Evolutionary conservation across 2,329 filamentous ascomycete genomes (phyloP).

Genomic region (Stachybotrys echinatus): DNA sequence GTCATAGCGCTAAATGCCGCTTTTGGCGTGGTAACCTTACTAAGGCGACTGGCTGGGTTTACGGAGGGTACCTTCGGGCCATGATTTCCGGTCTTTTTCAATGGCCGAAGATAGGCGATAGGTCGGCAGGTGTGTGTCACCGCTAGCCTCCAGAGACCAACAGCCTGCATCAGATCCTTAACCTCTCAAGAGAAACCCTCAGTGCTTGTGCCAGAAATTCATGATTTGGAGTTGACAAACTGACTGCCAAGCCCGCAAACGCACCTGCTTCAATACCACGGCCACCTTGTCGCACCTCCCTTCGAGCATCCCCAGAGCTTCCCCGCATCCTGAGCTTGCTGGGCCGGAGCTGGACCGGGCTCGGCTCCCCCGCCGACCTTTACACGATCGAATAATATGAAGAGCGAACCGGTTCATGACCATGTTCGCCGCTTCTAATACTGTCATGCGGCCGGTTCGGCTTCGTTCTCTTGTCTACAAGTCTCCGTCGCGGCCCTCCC

Average conservation of each 20-base stretch:
- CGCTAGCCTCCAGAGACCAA: background rate
- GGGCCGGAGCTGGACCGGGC: background rate
- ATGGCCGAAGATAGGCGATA: background rate
- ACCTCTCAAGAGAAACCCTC: background rate
- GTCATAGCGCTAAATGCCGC: background rate
- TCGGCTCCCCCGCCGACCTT: conserved; percentile 2
- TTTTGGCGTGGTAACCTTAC: too few relatives aligned
- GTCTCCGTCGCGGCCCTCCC: background rate
- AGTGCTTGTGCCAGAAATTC: background rate
- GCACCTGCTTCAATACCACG: background rate
- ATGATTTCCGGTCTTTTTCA: background rate
- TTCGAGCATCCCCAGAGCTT: background rate
- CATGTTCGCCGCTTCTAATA: background rate
- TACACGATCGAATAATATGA: conserved; percentile 1
- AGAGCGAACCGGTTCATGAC: background rate
- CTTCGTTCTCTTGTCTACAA: background rate
- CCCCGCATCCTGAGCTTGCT: background rate
- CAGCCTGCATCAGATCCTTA: background rate
- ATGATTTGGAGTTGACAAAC: background rate
- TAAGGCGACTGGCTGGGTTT: background rate
- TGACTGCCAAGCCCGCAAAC: background rate
- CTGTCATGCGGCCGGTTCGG: background rate
- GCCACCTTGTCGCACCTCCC: background rate
- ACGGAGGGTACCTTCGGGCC: background rate
- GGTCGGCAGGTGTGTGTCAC: background rate